phyloP scores from a whole-genome alignment of 148 eudicot genomes.

The Limonium bicolor region DNA sequence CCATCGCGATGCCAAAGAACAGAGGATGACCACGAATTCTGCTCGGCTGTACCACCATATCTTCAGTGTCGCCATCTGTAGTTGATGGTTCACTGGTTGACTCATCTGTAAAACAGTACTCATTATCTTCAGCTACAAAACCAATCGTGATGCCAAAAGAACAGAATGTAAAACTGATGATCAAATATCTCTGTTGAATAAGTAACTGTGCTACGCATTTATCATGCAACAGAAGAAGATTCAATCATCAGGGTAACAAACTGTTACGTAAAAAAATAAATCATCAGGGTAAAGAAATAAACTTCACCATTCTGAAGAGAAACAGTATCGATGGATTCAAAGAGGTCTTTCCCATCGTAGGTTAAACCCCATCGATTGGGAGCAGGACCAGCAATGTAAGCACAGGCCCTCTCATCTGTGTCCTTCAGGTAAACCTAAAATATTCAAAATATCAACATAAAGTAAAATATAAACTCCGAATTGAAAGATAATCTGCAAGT shows the following conservation, averaged over 20 bases:
- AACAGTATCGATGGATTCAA: slow-evolving; percentile 19
- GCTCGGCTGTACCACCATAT: slow-evolving; percentile 25
- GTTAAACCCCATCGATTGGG: slow-evolving; percentile 96
- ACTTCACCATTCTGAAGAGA: slow-evolving; percentile 25
- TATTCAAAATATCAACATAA: too few species aligned
- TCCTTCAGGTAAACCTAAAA: slow-evolving; percentile 78
- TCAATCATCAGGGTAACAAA: too few species aligned
- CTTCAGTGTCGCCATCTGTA: slow-evolving; percentile 15
- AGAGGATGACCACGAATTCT: slow-evolving; percentile 68
- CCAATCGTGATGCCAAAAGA: too few species aligned
- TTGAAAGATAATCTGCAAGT: background rate
- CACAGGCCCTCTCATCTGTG: slow-evolving; percentile 99
- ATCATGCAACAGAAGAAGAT: too few species aligned
- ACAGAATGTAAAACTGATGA: too few species aligned
- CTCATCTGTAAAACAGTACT: slow-evolving; percentile 26
- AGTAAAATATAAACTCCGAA: too few species aligned
- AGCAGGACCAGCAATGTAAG: slow-evolving; percentile 97
- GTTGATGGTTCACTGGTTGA: slow-evolving; percentile 20
- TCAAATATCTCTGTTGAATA: too few species aligned
- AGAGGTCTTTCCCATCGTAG: slow-evolving; percentile 58
- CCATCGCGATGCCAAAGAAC: slow-evolving; percentile 88
- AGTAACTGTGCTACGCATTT: too few species aligned
- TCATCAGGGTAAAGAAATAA: background rate
- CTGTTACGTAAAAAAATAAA: background rate
- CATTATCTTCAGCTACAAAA: too few species aligned